phyloP scores from a whole-genome alignment of 345 rosid genomes.

The Acer negundo region DNA sequence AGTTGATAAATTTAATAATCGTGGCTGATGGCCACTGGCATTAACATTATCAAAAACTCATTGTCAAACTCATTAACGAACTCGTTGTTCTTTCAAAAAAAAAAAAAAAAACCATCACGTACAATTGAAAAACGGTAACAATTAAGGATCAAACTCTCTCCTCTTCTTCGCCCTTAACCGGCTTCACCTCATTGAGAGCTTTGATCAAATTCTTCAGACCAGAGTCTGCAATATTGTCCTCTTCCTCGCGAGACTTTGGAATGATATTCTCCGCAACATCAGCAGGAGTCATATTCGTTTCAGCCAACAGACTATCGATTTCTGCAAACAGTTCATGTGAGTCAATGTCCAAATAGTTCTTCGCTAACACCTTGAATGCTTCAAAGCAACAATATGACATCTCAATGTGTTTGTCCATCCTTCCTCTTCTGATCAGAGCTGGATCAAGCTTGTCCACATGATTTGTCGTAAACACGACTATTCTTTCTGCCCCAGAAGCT shows the following conservation, averaged over 20 bases:
- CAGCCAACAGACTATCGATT: slow-evolving; percentile 31
- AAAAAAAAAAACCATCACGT: too few species aligned
- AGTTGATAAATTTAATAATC: too few species aligned
- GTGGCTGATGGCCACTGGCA: too few species aligned
- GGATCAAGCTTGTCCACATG: slow-evolving; percentile 43
- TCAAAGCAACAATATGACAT: slow-evolving; percentile 47
- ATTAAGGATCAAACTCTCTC: too few species aligned
- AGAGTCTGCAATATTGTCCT: too few species aligned
- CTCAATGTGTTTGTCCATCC: slow-evolving; percentile 50
- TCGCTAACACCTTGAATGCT: slow-evolving; percentile 43
- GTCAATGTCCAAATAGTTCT: slow-evolving; percentile 25
- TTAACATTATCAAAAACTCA: too few species aligned
- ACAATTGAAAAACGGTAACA: too few species aligned
- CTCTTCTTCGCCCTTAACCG: too few species aligned
- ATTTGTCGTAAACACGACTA: slow-evolving; percentile 42
- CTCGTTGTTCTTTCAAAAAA: too few species aligned
- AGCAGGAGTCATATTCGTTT: slow-evolving; percentile 34
- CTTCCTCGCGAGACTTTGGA: neutral
- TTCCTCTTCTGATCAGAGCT: slow-evolving; percentile 46
- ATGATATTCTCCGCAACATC: neutral
- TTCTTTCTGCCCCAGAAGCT: slow-evolving; percentile 47
- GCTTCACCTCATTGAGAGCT: too few species aligned
- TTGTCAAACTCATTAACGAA: too few species aligned
- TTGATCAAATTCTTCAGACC: too few species aligned
- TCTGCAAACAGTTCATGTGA: neutral